Evolutionary conservation across 805 yeast genomes (phyloP).

Genomic region (Isabelozyma rhagii): DNA sequence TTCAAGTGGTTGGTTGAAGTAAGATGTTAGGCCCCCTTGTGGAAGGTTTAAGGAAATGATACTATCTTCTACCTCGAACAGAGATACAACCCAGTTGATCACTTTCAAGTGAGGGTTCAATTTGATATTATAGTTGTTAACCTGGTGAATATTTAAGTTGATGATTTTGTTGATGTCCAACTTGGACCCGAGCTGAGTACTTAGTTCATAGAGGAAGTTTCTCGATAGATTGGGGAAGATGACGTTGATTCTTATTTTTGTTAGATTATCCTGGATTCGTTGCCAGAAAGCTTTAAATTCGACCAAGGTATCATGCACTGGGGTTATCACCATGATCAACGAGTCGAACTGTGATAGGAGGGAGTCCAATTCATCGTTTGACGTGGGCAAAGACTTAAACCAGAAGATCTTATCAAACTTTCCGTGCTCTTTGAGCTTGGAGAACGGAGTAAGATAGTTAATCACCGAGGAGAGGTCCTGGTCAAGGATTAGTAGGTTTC

Average conservation of each 20-base stretch:
- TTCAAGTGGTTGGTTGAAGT: conserved; percentile 42
- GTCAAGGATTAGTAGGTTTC: conserved; percentile 42
- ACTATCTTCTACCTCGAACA: conserved; percentile 36
- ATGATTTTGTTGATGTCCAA: conserved; percentile 10
- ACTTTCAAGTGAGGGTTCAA: conserved; percentile 41
- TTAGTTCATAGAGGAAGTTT: conserved; percentile 29
- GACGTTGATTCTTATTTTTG: conserved; percentile 11
- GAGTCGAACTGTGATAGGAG: conserved; percentile 12
- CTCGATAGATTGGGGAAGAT: conserved; percentile 37
- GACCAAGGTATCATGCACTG: conserved; percentile 9
- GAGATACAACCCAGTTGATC: conserved; percentile 43
- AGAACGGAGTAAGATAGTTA: conserved; percentile 55
- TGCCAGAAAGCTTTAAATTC: conserved; percentile 1
- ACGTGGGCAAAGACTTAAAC: conserved; percentile 23
- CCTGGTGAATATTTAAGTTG: background rate
- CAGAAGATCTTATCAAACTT: conserved; percentile 49
- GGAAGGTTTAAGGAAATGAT: conserved; percentile 40
- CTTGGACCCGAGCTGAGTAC: conserved; percentile 14
- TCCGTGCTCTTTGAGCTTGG: conserved; percentile 46
- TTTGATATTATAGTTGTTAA: conserved; percentile 7
- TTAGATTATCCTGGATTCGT: background rate
- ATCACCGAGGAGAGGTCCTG: conserved; percentile 44
- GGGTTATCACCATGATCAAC: conserved; percentile 13
- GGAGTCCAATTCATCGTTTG: conserved; percentile 4
- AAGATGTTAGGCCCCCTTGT: conserved; percentile 37